Percentiles rank a stretch among this genome's conserved stretches.
Conservation (phyloP, 306 rosid species). For the Prunus padus region DNA sequence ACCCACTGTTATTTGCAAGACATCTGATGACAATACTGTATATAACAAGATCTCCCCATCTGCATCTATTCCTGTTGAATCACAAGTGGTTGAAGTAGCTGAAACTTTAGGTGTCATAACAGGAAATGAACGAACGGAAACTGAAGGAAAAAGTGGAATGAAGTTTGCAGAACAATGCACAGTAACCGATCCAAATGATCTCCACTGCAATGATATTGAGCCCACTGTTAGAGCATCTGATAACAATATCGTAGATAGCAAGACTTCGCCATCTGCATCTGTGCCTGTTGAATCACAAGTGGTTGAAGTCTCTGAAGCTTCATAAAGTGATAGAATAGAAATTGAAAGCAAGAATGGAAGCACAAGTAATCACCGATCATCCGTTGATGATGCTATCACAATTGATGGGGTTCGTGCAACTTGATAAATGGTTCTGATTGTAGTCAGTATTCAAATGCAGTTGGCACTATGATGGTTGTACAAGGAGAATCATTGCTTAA, state of each 20-base stretch:
- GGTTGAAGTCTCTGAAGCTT: constrained; percentile 28
- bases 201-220: constrained; percentile 15
- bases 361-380: neutral
- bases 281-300: constrained; percentile 23
- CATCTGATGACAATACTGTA: constrained; percentile 24
- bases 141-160: neutral
- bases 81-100: constrained; percentile 22
- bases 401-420: neutral
- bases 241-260: constrained; percentile 17
- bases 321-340: constrained; percentile 26
- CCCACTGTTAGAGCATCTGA: constrained; percentile 13
- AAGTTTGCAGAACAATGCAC: constrained; percentile 32
- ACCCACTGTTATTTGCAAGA: constrained; percentile 11
- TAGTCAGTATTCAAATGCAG: neutral
- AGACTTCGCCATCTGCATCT: constrained; percentile 15
- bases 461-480: neutral
- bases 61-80: constrained; percentile 23
- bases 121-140: constrained; percentile 26
- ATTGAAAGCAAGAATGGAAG: constrained; percentile 12
- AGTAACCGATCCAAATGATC: constrained; percentile 25
- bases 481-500: neutral
- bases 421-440: constrained; percentile 5
- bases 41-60: constrained; percentile 7
- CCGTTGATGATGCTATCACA: neutral
- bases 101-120: constrained; percentile 22